phyloP scores from a whole-genome alignment of 768 basidiomycete species.

The Amanita rubescens region DNA sequence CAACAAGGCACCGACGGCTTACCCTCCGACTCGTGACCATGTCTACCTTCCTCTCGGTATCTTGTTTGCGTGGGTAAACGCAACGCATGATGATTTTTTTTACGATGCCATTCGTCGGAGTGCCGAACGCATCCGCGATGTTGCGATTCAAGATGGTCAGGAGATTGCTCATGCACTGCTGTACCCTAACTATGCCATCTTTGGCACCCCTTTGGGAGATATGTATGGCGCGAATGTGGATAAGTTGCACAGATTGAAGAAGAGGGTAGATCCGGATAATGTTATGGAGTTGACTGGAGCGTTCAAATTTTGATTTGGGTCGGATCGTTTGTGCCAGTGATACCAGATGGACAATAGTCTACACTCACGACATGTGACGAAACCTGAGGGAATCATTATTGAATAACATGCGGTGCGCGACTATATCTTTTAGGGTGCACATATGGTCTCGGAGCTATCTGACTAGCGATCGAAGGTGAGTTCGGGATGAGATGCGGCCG shows the following conservation, averaged over 20 bases:
- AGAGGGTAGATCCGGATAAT: conserved; percentile 35
- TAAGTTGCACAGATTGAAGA: conserved; percentile 26
- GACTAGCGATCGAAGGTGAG: too few species aligned
- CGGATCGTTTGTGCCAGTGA: too few species aligned
- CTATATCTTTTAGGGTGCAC: too few species aligned
- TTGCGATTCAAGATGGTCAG: conserved; percentile 26
- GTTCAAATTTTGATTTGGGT: conserved; percentile 37
- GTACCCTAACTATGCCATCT: conserved; percentile 38
- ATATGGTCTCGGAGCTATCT: too few species aligned
- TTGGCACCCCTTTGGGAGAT: conserved; percentile 31
- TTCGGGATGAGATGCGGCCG: too few species aligned
- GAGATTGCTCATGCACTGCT: conserved; percentile 21
- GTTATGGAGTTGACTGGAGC: conserved; percentile 50
- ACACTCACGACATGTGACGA: too few species aligned
- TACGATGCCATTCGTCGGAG: conserved; percentile 27
- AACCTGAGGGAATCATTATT: too few species aligned
- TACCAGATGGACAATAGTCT: too few species aligned
- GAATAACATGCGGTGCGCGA: too few species aligned
- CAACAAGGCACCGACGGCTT: conserved; percentile 31
- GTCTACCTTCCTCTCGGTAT: conserved; percentile 22
- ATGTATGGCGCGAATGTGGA: conserved; percentile 36
- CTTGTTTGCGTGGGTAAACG: conserved; percentile 16
- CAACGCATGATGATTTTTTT: conserved; percentile 18
- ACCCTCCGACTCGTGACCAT: conserved; percentile 27
- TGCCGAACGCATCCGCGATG: conserved; percentile 27